Percentiles rank a stretch among this genome's conserved stretches.
Conservation (phyloP, 2,329 filamentous ascomycete genomes). For the Lecanicillium sp. region DNA sequence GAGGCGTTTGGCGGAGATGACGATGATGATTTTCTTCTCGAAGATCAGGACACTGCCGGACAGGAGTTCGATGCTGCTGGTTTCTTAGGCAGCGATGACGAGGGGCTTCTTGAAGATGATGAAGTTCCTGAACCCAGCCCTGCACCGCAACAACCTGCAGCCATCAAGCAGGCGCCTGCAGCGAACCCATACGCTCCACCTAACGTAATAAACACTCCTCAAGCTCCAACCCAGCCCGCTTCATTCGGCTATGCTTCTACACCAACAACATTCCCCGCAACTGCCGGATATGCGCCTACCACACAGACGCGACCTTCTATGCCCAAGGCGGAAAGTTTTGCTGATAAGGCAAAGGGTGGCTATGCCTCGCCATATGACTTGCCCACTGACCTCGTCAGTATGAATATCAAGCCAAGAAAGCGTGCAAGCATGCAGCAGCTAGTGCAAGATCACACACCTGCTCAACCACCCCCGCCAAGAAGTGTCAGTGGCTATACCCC, state of each 20-base stretch:
- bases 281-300: conserved; percentile 17
- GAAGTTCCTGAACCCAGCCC: conserved; percentile 18
- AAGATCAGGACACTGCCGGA: conserved; percentile 39
- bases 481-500: conserved; percentile 32
- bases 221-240: conserved; percentile 4
- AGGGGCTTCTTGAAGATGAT: conserved; percentile 73
- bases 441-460: conserved; percentile 33
- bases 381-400: conserved; percentile 65
- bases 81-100: conserved; percentile 76
- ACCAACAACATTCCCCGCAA: conserved; percentile 15
- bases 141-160: conserved; percentile 5
- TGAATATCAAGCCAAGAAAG: conserved; percentile 57
- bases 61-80: conserved; percentile 51
- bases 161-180: not conserved
- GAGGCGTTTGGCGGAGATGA: conserved; percentile 73
- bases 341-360: conserved; percentile 80
- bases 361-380: conserved; percentile 94
- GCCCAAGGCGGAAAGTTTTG: conserved; percentile 71
- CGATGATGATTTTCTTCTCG: conserved; percentile 55
- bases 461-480: conserved; percentile 25
- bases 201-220: not conserved
- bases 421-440: conserved; percentile 51
- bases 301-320: conserved; percentile 33
- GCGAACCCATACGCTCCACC: conserved; percentile 10
- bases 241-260: conserved; percentile 7